phyloP scores from a whole-genome alignment of 2,329 filamentous ascomycete genomes.

The Ceratocystis eucalypticola region DNA sequence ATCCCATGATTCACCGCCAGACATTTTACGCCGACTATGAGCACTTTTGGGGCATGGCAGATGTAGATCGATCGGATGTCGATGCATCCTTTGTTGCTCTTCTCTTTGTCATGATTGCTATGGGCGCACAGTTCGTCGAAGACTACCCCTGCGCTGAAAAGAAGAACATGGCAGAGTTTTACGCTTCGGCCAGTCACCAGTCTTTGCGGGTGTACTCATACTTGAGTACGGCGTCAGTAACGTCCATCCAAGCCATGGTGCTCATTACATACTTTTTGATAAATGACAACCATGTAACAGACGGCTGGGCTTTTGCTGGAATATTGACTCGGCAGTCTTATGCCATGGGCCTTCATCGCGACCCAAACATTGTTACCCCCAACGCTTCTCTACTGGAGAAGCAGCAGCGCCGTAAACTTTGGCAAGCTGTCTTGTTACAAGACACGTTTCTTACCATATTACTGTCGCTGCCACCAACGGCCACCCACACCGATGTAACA shows the following conservation, averaged over 20 bases:
- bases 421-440: constrained; percentile 69
- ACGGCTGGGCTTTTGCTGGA: constrained; percentile 71
- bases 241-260: constrained; percentile 68
- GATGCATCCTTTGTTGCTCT: constrained; percentile 60
- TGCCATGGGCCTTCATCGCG: constrained; percentile 67
- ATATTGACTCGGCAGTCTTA: constrained; percentile 66
- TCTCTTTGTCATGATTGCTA: constrained; percentile 62
- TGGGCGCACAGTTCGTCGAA: constrained; percentile 66
- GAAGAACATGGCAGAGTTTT: constrained; percentile 68
- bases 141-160: constrained; percentile 44
- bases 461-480: constrained; percentile 61
- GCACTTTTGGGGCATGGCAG: constrained; percentile 55
- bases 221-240: constrained; percentile 57
- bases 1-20: constrained; percentile 64
- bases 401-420: constrained; percentile 64
- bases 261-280: constrained; percentile 70
- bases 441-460: constrained; percentile 71
- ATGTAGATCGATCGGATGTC: constrained; percentile 42
- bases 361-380: constrained; percentile 60
- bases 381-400: constrained; percentile 57
- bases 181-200: constrained; percentile 67
- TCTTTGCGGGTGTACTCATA: constrained; percentile 63
- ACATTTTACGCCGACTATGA: constrained; percentile 69
- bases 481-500: constrained; percentile 65
- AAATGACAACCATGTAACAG: constrained; percentile 72